Base-by-base conservation (phyloP, 2,329 filamentous ascomycete genomes). In the Escovopsis sp. region DNA sequence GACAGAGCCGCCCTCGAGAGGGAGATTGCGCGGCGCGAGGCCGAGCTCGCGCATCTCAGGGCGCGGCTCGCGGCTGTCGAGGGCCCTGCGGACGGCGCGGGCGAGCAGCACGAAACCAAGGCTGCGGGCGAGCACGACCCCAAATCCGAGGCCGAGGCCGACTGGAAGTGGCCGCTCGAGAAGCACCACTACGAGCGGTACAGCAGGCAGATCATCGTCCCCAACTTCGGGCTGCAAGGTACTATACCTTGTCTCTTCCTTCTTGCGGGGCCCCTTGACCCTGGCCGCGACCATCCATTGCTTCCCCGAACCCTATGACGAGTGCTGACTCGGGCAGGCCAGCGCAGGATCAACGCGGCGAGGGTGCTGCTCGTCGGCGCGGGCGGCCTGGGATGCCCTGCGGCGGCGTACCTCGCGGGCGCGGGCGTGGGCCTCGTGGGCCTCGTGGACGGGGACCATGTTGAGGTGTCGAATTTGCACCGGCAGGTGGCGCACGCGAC, bases 401-500 rank as follows among this genome's bases (percentile, higher is more conserved):
- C 91, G 11, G 85, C 88, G 1, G 75, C 84, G n/a, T 98, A 98
- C 57, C 75, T 98, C 2, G 85, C 87, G 9, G 89, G 86, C 19
- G 84, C 91, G 2, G 91, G 91, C 1, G 73, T 95, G 1, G 87
- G 88, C 8, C 83, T 72, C 0, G 62, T 98, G 15, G 88, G 89
- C 0, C 66, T 98, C 7, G 75, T 91, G 23, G 91, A 98, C 57
- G 87, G 83, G 4, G 91, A 98, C 61, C 69, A 69, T 0, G 89
- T 98, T 28, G 91, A 96, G 57, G 65, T 72, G 12, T 94, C 87
- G 26, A 98, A 98, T 57, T 69, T 98, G 12, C 91, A 96, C 65
- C 80, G 91, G 1, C 91, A 98, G 62, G 77, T 96, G 40, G 73
- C 87, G 30, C 89, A 98, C 58, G 72, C 72, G 3, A 83, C 78